phyloP scores from a whole-genome alignment of 306 rosid species.

The Malus sieversii region DNA sequence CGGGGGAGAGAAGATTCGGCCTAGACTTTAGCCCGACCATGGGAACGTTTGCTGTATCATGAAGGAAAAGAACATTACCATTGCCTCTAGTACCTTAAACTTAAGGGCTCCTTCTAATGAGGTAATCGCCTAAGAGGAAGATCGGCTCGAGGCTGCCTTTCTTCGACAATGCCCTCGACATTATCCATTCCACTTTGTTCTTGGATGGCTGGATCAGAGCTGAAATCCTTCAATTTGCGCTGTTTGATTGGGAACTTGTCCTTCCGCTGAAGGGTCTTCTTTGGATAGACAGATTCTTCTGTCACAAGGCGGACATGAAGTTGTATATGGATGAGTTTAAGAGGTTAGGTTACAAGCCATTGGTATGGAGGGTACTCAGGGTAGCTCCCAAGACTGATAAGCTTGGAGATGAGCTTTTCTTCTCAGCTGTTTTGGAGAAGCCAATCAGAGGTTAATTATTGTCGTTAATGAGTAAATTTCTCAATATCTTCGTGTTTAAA shows the following conservation, averaged over 20 bases:
- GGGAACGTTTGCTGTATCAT: slow-evolving; percentile 13
- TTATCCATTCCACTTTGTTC: slow-evolving; percentile 17
- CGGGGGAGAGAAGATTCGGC: background rate
- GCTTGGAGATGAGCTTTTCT: slow-evolving; percentile 20
- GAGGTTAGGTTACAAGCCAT: slow-evolving; percentile 3
- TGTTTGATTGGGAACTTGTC: slow-evolving; percentile 12
- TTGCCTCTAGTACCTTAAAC: slow-evolving; percentile 16
- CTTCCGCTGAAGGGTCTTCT: slow-evolving; percentile 12
- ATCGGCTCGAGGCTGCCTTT: slow-evolving; percentile 15
- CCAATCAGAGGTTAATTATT: slow-evolving; percentile 2
- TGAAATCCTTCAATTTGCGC: slow-evolving; percentile 9
- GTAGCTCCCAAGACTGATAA: slow-evolving; percentile 4
- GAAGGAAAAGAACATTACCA: slow-evolving; percentile 15
- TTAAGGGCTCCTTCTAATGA: slow-evolving; percentile 14
- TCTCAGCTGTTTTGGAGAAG: slow-evolving; percentile 15
- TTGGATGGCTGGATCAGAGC: slow-evolving; percentile 20
- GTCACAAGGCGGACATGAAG: slow-evolving; percentile 7
- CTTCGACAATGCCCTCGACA: slow-evolving; percentile 12
- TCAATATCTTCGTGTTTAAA: too few relatives aligned
- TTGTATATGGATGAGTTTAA: slow-evolving; percentile 4
- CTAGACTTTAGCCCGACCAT: slow-evolving; percentile 8
- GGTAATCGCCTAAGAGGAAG: slow-evolving; percentile 15
- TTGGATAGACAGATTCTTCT: slow-evolving; percentile 19
- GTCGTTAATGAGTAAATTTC: background rate
- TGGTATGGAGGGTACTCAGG: background rate